These are phyloP conservation scores for Herpetospermum pedunculosum DNA, from an alignment of 306 rosid genomes.

Conservation along the genomic window DNA sequence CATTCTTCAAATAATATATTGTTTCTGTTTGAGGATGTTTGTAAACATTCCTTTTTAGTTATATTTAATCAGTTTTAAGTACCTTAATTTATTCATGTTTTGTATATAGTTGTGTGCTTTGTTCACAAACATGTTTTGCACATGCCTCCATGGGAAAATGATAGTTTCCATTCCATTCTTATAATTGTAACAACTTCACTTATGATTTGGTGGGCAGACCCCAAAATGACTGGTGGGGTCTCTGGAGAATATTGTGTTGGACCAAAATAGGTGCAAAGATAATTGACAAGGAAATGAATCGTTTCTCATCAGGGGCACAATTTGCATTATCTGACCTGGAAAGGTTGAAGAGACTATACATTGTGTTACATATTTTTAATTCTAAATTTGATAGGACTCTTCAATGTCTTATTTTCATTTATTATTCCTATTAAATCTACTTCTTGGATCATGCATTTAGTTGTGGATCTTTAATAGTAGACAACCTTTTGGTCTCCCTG, in stretches of 20 bases:
- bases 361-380: constrained; percentile 1
- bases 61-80: constrained; percentile 17
- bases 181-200: constrained; percentile 14
- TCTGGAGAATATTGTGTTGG: constrained; percentile 12
- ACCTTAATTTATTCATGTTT: neutral
- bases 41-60: neutral
- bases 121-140: constrained; percentile 25
- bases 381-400: constrained; percentile 2
- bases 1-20: neutral
- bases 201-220: constrained; percentile 13
- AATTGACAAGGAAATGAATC: constrained; percentile 22
- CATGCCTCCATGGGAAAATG: constrained; percentile 22
- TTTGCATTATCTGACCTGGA: neutral
- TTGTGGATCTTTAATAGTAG: neutral
- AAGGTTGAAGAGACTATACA: constrained; percentile 9
- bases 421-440: neutral
- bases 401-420: constrained; percentile 1
- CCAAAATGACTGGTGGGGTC: constrained; percentile 23
- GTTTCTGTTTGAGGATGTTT: neutral
- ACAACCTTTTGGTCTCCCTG: constrained; percentile 4
- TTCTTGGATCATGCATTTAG: neutral
- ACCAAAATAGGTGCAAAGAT: constrained; percentile 17
- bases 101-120: constrained; percentile 1
- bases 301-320: constrained; percentile 10
- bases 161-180: constrained; percentile 16